Percentiles rank a stretch among this genome's conserved stretches.
These are phyloP conservation scores for Xerocomellus intermedius DNA, from an alignment of 768 basidiomycete genomes.

Conservation along the genomic window DNA sequence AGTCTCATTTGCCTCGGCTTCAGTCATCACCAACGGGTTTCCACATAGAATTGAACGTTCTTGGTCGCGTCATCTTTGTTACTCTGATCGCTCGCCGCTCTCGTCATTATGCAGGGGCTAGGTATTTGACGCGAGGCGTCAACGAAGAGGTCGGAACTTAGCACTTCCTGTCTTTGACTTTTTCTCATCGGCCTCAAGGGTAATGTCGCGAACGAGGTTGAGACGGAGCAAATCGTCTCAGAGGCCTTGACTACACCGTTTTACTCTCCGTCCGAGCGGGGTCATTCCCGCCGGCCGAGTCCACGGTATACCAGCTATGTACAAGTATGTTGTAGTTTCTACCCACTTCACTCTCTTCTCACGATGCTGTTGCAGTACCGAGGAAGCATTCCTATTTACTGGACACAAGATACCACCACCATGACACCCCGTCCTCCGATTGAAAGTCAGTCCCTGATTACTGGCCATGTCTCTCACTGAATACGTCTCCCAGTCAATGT, in stretches of 20 bases:
- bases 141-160: constrained; percentile 71
- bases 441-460: constrained; percentile 62
- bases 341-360: neutral
- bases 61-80: constrained; percentile 87
- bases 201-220: constrained; percentile 97
- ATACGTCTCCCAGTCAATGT: constrained; percentile 65
- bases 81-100: constrained; percentile 95
- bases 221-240: constrained; percentile 96
- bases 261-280: constrained; percentile 56
- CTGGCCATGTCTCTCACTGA: constrained; percentile 4
- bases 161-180: neutral
- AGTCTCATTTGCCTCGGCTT: constrained; percentile 30
- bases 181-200: constrained; percentile 52
- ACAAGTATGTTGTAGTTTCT: constrained; percentile 49
- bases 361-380: constrained; percentile 57
- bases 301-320: constrained; percentile 95
- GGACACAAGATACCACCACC: constrained; percentile 90
- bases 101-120: constrained; percentile 91
- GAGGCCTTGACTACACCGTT: constrained; percentile 89
- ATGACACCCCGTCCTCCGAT: constrained; percentile 95
- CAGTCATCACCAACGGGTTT: neutral
- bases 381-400: constrained; percentile 93
- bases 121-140: constrained; percentile 91
- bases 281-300: constrained; percentile 54
- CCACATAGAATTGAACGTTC: constrained; percentile 78